Percentiles rank a stretch among this genome's conserved stretches.
Evolutionary conservation across 441 rosid species (phyloP).

Genomic region (Aquilaria agallochum): DNA sequence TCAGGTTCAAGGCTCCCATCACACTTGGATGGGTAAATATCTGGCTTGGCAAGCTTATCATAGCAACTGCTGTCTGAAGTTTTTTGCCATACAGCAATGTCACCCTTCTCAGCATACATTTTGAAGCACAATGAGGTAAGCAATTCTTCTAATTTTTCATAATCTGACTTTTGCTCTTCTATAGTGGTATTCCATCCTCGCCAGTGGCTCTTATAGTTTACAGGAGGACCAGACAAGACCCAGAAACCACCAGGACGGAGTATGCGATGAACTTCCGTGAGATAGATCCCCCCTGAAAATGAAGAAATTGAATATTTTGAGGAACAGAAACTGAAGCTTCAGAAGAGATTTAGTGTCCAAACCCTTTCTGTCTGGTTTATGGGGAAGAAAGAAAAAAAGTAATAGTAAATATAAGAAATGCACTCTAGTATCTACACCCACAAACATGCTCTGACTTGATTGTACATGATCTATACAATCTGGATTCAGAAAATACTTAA

Average conservation of each 20-base stretch:
- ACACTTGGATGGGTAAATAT: constrained; percentile 80
- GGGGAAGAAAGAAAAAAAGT: not conserved
- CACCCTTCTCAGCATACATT: constrained; percentile 80
- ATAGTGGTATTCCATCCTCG: constrained; percentile 96
- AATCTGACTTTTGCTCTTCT: constrained; percentile 83
- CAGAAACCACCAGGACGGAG: constrained; percentile 99
- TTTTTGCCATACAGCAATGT: constrained; percentile 95
- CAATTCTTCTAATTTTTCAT: constrained; percentile 72
- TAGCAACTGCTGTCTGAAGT: constrained; percentile 66
- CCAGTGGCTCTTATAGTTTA: constrained; percentile 88
- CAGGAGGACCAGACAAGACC: constrained; percentile 99
- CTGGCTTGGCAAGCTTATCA: constrained; percentile 54
- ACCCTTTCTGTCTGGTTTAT: not conserved
- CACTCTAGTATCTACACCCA: no score
- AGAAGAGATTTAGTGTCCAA: not conserved
- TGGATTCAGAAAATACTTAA: not conserved
- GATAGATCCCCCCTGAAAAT: constrained; percentile 86
- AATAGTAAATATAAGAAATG: not conserved
- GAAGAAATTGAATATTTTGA: not conserved
- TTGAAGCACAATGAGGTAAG: constrained; percentile 91
- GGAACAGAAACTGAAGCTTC: no score
- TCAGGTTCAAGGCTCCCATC: constrained; percentile 98
- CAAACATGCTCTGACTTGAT: no score
- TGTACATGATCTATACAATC: no score
- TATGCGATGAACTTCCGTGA: constrained; percentile 78